Evolutionary conservation across 495 filamentous ascomycete genomes (phyloP).

Genomic region (Cudoniella acicularis): DNA sequence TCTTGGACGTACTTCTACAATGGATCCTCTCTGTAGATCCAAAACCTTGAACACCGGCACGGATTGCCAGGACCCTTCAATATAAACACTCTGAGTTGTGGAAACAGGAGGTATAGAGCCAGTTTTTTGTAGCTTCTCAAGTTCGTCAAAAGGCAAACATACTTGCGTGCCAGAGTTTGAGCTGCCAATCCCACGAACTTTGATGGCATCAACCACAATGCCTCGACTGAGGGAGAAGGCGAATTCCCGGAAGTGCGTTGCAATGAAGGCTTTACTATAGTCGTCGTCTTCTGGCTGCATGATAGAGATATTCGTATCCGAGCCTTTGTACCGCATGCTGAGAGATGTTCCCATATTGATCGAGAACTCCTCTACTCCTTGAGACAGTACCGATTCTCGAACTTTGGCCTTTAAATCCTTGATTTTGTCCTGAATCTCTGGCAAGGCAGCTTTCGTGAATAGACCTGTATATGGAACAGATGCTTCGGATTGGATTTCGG

Average conservation of each 20-base stretch:
- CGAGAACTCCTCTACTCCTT: constrained; percentile 39
- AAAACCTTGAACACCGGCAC: background rate
- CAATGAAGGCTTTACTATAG: constrained; percentile 42
- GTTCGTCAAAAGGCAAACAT: background rate
- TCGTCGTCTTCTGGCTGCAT: constrained; percentile 37
- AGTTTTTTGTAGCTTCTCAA: background rate
- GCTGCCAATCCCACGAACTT: constrained; percentile 39
- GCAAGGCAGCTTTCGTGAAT: background rate
- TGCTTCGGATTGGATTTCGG: constrained; percentile 49
- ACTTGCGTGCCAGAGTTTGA: background rate
- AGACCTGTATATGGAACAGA: constrained; percentile 37
- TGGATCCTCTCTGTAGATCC: too few species aligned
- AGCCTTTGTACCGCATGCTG: constrained; percentile 53
- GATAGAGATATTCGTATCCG: constrained; percentile 52
- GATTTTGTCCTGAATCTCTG: background rate
- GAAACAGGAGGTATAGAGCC: background rate
- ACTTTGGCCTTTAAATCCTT: background rate
- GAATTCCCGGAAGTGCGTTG: constrained; percentile 48
- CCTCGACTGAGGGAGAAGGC: constrained; percentile 47
- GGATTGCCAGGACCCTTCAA: background rate
- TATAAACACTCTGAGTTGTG: background rate
- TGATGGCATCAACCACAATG: constrained; percentile 50
- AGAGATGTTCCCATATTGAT: constrained; percentile 48
- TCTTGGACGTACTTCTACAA: background rate
- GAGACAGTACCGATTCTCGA: background rate